Base-by-base conservation (phyloP, 805 yeast genomes). In the Babjeviella inositovora region DNA sequence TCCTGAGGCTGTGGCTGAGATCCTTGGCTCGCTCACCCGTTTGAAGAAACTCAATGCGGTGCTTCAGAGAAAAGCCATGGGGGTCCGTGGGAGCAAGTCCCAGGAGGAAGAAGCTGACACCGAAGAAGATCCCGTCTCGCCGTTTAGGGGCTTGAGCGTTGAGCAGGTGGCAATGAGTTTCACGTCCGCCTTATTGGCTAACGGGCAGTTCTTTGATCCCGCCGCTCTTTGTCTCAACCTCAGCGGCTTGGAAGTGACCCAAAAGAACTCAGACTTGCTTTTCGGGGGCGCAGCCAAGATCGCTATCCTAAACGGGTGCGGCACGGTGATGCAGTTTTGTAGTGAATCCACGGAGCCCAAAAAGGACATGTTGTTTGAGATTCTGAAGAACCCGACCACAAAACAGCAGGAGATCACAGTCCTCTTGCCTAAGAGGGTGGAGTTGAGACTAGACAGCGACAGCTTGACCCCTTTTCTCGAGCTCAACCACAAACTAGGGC, bases 331-430 rank as follows among this genome's bases (percentile, higher is more conserved):
- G n/a, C n/a, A n/a, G n/a, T n/a, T n/a, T n/a, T n/a, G n/a, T n/a
- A n/a, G n/a, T n/a, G n/a, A n/a, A n/a, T n/a, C 35, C 13, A 20
- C 12, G 5, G 24, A 15, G 13, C 13, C 24, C 6, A 10, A 14
- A 16, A 14, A 22, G 8, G 10, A 16, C 11, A 22, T 39, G 9
- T 28, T 34, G 1, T 56, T 54, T 19, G 59, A 62, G 5, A 80
- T 71, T 32, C 22, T 71, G 3, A 37, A 72, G 16, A 64, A 70
- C 37, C 77, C 71, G 35, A 27, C 56, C 12, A 52, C 56, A 22
- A 28, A 38, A 6, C 38, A 32, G 7, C 26, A 39, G 0, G 57
- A 57, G 19, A 39, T 51, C 11, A 60, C 69, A 0, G 14, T 57
- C 0, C 36, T 67, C 2, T 39, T 61, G 11, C 52, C 70, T 0